These are phyloP conservation scores for Paraconiothyrium sp. DNA, from an alignment of 2,329 filamentous ascomycete species.

Conservation along the genomic window DNA sequence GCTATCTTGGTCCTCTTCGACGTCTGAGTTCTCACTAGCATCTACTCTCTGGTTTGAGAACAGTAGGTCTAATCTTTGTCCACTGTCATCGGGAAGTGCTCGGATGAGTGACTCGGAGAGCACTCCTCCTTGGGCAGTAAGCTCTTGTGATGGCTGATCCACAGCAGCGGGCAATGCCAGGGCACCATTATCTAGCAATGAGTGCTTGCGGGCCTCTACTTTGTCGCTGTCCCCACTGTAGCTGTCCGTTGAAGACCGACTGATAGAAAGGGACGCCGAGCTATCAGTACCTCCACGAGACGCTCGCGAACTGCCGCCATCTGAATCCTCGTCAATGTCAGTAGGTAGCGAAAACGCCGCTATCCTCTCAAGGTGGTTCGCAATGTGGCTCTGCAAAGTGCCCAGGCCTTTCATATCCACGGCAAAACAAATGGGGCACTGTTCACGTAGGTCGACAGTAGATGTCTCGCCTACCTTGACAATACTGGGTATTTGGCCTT, in stretches of 20 bases:
- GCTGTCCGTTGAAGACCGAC: slow-evolving; percentile 28
- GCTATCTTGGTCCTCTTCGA: slow-evolving; percentile 5
- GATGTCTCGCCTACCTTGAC: slow-evolving; percentile 46
- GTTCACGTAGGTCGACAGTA: slow-evolving; percentile 39
- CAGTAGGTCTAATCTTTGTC: slow-evolving; percentile 31
- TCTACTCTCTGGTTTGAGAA: slow-evolving; percentile 18
- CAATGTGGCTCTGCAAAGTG: slow-evolving; percentile 46
- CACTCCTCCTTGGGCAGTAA: background rate
- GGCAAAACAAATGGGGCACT: slow-evolving; percentile 46
- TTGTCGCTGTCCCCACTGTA: slow-evolving; percentile 30
- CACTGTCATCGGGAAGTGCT: slow-evolving; percentile 35
- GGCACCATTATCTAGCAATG: background rate
- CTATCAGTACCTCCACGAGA: slow-evolving; percentile 36
- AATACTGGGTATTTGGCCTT: slow-evolving; percentile 39
- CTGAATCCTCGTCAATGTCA: slow-evolving; percentile 37
- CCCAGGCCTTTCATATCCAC: slow-evolving; percentile 34
- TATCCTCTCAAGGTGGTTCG: slow-evolving; percentile 48
- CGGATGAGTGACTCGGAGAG: slow-evolving; percentile 38
- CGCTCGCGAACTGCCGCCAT: slow-evolving; percentile 43
- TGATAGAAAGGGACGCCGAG: slow-evolving; percentile 8
- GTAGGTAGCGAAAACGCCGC: slow-evolving; percentile 47
- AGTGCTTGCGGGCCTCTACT: slow-evolving; percentile 1
- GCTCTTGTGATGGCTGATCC: background rate
- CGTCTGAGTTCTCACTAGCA: slow-evolving; percentile 18
- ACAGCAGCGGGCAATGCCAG: background rate